These are phyloP conservation scores for Ambrosiella cleistominuta DNA, from an alignment of 2,329 filamentous ascomycete genomes.

Conservation along the genomic window DNA sequence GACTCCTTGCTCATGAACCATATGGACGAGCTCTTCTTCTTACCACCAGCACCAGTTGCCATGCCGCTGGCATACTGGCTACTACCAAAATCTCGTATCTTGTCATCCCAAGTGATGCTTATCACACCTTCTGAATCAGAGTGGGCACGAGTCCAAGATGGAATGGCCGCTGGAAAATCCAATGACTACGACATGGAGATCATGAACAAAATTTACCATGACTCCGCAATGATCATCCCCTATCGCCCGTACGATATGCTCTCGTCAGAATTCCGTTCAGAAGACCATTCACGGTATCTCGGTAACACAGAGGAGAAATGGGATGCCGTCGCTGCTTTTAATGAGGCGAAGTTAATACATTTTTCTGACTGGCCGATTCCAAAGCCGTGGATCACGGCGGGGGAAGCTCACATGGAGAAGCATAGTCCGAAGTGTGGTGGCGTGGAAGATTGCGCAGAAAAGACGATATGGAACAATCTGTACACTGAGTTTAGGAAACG, in stretches of 20 bases:
- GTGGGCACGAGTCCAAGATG: conserved; percentile 21
- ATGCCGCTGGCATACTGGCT: conserved; percentile 59
- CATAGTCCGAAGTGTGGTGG: conserved; percentile 23
- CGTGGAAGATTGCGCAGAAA: conserved; percentile 23
- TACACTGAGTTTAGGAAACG: conserved; percentile 31
- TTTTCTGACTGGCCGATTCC: conserved; percentile 23
- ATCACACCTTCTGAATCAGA: conserved; percentile 39
- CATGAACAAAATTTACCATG: conserved; percentile 41
- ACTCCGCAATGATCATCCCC: conserved; percentile 42
- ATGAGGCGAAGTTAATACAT: conserved; percentile 42
- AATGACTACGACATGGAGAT: conserved; percentile 49
- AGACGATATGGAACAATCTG: conserved; percentile 16
- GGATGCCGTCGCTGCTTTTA: conserved; percentile 32
- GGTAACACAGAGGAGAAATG: conserved; percentile 29
- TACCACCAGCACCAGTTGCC: conserved; percentile 41
- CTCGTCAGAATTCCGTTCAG: conserved; percentile 39
- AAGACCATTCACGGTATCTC: conserved; percentile 28
- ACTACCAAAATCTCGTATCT: conserved; percentile 30
- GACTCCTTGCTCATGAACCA: conserved; percentile 41
- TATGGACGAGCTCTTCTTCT: conserved; percentile 52
- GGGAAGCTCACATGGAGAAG: conserved; percentile 4
- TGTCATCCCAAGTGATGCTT: conserved; percentile 46
- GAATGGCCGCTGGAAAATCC: conserved; percentile 15
- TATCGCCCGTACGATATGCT: conserved; percentile 45
- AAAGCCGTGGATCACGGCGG: conserved; percentile 31